These are phyloP conservation scores for Paracoccidioides lutzii DNA, from an alignment of 2,329 filamentous ascomycete species.

Conservation along the genomic window DNA sequence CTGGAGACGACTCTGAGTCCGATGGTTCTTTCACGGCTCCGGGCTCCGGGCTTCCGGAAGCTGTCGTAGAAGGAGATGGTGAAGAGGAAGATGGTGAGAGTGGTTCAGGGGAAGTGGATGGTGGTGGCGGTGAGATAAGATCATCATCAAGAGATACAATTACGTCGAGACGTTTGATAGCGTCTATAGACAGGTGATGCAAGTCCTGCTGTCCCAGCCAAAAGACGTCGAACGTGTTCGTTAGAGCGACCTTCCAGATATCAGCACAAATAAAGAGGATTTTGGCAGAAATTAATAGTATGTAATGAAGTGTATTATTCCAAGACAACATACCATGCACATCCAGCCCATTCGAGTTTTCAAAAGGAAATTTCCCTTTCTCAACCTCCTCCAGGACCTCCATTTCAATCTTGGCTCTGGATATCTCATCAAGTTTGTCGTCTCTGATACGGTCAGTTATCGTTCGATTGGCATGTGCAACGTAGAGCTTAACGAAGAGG, in stretches of 20 bases:
- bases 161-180: conserved; percentile 11
- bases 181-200: conserved; percentile 8
- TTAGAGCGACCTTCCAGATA: conserved; percentile 14
- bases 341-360: conserved; percentile 14
- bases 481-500: conserved; percentile 13
- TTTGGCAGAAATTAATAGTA: not conserved
- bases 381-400: conserved; percentile 14
- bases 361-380: conserved; percentile 11
- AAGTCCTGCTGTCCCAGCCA: conserved; percentile 13
- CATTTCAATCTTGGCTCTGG: conserved; percentile 14
- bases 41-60: not conserved
- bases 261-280: not conserved
- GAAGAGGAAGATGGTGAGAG: not conserved
- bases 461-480: conserved; percentile 12
- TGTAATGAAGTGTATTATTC: not conserved
- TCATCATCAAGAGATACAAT: conserved; percentile 7
- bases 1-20: not conserved
- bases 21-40: not conserved
- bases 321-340: conserved; percentile 12
- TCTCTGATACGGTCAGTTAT: conserved; percentile 9
- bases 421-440: conserved; percentile 10
- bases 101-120: conserved; percentile 3
- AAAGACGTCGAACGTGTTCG: conserved; percentile 15
- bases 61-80: not conserved
- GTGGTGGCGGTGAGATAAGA: not conserved